Evolutionary conservation across 2,329 filamentous ascomycete species (phyloP), one percentile per base, ranked within the genome.

Genomic region (Talaromyces sp.): DNA sequence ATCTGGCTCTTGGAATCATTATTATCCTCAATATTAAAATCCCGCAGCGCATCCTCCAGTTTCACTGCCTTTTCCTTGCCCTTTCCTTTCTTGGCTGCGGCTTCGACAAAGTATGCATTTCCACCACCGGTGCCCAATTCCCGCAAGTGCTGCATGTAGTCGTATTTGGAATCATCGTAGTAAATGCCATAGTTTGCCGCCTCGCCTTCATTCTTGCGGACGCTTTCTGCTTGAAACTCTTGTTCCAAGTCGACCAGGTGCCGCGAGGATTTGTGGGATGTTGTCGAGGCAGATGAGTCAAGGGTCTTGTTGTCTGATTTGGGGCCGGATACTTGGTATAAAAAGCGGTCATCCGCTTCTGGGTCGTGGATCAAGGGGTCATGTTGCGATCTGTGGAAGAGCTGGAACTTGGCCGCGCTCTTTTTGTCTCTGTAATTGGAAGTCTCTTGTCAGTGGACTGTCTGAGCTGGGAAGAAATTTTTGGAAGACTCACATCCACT

Each of bases 71-170:
- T 90, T 4, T 82, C 86, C 77, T 93, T 93, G 27, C 78, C 81
- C 75, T 91, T 90, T 66, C 84, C 85, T 58, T 85, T 83, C n/a
- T 85, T 83, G 68, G 69, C 66, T 25, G 78, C 74, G 1, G 85
- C 85, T 64, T 97, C 92, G 44, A 99, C 84, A 72, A 96, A 98
- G 55, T 93, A 87, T 32, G 89, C 86, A 60, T 92, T 88, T 32
- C 90, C 90, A 5, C 75, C 77, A 7, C 77, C 91, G 51, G 81
- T 76, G 61, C 88, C 88, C n/a, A 99, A 80, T 69, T 98, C 95
- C 60, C 92, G 89, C 83, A 99, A 81, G 77, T 99, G 95, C 77
- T 99, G 95, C 95, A 99, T 99, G 79, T 99, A 99, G 77, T 99
- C 95, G 78, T 99, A 99, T 71, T 91, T 85, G 66, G 91, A 89